phyloP scores from a whole-genome alignment of 495 filamentous ascomycete genomes.

The Hypoxylon intermedium region DNA sequence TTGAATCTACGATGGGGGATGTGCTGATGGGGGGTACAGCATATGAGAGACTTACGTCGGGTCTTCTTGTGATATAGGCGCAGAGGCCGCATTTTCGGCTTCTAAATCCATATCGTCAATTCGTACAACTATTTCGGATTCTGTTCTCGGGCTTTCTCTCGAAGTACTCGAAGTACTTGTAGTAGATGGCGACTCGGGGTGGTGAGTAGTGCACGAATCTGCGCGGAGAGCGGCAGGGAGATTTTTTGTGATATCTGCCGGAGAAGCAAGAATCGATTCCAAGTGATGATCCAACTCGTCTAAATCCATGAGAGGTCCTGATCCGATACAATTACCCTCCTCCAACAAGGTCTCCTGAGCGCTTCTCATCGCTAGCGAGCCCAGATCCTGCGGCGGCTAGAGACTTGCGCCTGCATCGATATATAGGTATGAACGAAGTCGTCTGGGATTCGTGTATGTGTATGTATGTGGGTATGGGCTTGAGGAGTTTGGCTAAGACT shows the following conservation, averaged over 20 bases:
- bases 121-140: conserved; percentile 43
- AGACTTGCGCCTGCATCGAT: conserved; percentile 39
- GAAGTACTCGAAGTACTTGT: too few relatives aligned
- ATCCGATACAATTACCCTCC: conserved; percentile 35
- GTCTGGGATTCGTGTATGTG: conserved; percentile 35
- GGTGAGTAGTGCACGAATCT: conserved; percentile 29
- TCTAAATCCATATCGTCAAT: conserved; percentile 36
- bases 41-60: conserved; percentile 41
- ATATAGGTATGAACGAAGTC: conserved; percentile 38
- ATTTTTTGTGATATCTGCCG: conserved; percentile 33
- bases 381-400: conserved; percentile 27
- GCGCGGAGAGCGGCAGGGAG: conserved; percentile 31
- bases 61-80: conserved; percentile 24
- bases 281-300: conserved; percentile 36
- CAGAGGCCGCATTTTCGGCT: conserved; percentile 19
- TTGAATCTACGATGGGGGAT: background rate
- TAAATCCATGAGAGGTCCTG: conserved; percentile 28
- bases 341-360: conserved; percentile 34
- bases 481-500: conserved; percentile 31
- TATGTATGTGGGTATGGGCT: conserved; percentile 12
- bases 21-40: conserved; percentile 11
- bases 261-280: conserved; percentile 29
- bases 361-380: conserved; percentile 41
- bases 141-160: conserved; percentile 34
- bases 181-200: conserved; percentile 13